phyloP scores from a whole-genome alignment of 495 filamentous ascomycete genomes.

The Platismatia glauca region DNA sequence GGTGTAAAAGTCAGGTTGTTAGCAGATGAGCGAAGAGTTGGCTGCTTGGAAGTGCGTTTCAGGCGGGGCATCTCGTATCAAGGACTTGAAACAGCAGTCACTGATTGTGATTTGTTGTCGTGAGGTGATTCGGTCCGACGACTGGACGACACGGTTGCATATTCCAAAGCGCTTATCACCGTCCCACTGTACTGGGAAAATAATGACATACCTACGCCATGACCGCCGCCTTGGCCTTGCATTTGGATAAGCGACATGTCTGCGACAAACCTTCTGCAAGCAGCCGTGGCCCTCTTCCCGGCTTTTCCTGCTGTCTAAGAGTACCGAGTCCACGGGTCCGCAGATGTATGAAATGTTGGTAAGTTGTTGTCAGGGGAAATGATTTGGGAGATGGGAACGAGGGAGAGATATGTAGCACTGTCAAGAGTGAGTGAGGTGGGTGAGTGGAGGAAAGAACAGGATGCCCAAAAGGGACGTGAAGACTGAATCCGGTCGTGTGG shows the following conservation, averaged over 20 bases:
- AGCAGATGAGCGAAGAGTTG: conserved; percentile 13
- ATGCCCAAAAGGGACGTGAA: not conserved
- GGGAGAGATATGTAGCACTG: not conserved
- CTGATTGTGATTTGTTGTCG: not conserved
- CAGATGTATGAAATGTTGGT: not conserved
- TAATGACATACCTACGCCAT: conserved; percentile 16
- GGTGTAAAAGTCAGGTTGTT: conserved; percentile 6
- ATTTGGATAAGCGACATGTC: conserved; percentile 16
- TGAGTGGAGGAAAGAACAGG: not conserved
- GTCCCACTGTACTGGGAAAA: not conserved
- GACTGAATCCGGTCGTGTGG: not conserved
- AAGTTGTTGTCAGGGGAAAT: not conserved
- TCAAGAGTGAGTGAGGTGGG: not conserved
- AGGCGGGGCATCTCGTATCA: conserved; percentile 8
- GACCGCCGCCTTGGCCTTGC: conserved; percentile 16
- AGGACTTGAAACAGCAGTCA: conserved; percentile 9
- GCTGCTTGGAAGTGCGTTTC: conserved; percentile 10
- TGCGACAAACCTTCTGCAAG: not conserved
- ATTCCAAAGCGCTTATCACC: conserved; percentile 16
- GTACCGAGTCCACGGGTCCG: not conserved
- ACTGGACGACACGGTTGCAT: not conserved
- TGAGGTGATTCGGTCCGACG: not conserved
- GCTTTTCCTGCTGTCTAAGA: not conserved
- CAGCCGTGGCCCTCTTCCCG: not conserved
- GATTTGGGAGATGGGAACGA: not conserved